These are phyloP conservation scores for Aspergillus texensis DNA, from an alignment of 2,329 filamentous ascomycete genomes.

Conservation along the genomic window DNA sequence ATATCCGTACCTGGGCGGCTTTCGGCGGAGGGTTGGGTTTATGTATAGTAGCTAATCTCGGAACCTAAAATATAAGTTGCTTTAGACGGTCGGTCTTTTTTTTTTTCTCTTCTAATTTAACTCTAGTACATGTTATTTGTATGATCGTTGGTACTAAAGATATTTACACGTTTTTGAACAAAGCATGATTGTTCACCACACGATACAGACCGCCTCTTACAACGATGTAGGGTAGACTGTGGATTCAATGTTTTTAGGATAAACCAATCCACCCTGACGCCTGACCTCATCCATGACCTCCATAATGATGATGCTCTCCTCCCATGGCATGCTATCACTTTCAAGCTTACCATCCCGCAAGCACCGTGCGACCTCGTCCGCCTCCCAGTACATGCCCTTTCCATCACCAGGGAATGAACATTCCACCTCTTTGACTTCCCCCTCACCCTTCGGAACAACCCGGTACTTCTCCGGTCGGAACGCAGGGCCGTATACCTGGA, in stretches of 20 bases:
- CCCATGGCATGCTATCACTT: conserved; percentile 69
- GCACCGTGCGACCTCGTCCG: conserved; percentile 75
- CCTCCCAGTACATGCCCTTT: conserved; percentile 88
- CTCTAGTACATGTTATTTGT: background rate
- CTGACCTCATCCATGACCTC: conserved; percentile 73
- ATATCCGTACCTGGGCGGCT: conserved; percentile 22
- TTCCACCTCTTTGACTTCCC: conserved; percentile 47
- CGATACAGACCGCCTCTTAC: conserved; percentile 18
- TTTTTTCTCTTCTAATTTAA: background rate
- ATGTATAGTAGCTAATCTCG: conserved; percentile 36
- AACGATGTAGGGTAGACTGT: conserved; percentile 55
- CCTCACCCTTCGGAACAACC: conserved; percentile 58
- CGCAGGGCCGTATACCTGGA: conserved; percentile 74
- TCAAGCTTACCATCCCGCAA: conserved; percentile 76
- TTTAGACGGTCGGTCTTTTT: conserved; percentile 8
- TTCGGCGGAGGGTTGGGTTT: conserved; percentile 21
- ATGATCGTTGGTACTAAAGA: background rate
- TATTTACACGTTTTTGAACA: background rate
- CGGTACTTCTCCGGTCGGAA: conserved; percentile 69
- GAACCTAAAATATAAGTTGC: conserved; percentile 10
- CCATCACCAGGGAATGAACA: conserved; percentile 59
- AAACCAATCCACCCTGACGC: conserved; percentile 63
- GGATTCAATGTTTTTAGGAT: conserved; percentile 68
- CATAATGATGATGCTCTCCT: conserved; percentile 85
- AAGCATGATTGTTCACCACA: background rate